phyloP scores from a whole-genome alignment of 2,329 filamentous ascomycete species.

The Sporothrix humicola region DNA sequence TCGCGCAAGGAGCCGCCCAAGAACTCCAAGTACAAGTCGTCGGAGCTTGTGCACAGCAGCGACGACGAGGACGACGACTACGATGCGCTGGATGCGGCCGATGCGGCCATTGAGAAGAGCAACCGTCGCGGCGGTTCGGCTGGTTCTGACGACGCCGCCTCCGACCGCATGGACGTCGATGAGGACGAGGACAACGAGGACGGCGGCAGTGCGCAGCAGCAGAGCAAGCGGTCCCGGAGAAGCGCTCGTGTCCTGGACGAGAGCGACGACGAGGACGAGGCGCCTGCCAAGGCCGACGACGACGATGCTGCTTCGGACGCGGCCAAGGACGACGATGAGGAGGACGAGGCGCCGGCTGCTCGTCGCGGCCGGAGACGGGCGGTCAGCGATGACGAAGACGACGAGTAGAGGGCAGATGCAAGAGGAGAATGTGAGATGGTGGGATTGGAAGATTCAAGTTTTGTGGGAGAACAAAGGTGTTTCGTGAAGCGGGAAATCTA shows the following conservation, averaged over 20 bases:
- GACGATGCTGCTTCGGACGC: neutral
- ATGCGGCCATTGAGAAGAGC: slow-evolving; percentile 48
- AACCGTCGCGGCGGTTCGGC: slow-evolving; percentile 38
- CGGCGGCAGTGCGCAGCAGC: slow-evolving; percentile 37
- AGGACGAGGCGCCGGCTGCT: slow-evolving; percentile 27
- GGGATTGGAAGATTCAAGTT: neutral
- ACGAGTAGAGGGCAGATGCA: slow-evolving; percentile 22
- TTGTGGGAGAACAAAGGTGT: neutral
- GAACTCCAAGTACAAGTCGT: slow-evolving; percentile 79
- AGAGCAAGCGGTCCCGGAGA: slow-evolving; percentile 33
- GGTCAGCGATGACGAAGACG: slow-evolving; percentile 33
- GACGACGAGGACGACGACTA: slow-evolving; percentile 56
- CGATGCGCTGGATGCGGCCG: slow-evolving; percentile 40
- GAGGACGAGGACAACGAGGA: slow-evolving; percentile 39
- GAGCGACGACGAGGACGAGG: slow-evolving; percentile 44
- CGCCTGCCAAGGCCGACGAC: neutral
- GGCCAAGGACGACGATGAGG: slow-evolving; percentile 25
- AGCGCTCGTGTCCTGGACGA: slow-evolving; percentile 40
- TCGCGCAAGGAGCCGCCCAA: slow-evolving; percentile 53
- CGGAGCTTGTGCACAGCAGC: slow-evolving; percentile 80
- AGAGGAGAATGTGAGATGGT: neutral
- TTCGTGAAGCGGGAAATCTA: neutral
- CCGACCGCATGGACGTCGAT: slow-evolving; percentile 61
- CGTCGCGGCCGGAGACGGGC: slow-evolving; percentile 32
- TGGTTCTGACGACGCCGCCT: slow-evolving; percentile 40